Evolutionary conservation across 139 green algal genomes (phyloP), one percentile per base, ranked within the genome.

Genomic region (Klebsormidium nitens): DNA sequence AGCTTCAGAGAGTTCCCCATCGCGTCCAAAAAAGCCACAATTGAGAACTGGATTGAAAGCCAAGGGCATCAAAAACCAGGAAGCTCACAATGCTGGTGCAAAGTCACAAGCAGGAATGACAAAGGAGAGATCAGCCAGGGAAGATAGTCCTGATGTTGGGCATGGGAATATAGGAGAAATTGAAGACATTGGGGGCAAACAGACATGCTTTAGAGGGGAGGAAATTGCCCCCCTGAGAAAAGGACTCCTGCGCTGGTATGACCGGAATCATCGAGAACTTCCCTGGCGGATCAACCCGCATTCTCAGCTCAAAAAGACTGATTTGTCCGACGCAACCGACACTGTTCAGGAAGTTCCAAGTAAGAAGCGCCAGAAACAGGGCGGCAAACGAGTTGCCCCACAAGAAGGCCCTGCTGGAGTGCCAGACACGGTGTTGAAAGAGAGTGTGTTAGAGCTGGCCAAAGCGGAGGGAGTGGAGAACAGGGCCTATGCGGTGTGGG

Each of bases 231-330:
- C n/a, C n/a, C n/a, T n/a, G n/a, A n/a, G n/a, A n/a, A n/a, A n/a
- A n/a, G n/a, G n/a, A n/a, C 74, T 97, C 35, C 71, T 97, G 29
- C 36, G 58, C 5, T 97, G 92, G 92, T 98, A 98, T 78, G 93
- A 97, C 64, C 5, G 2, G 0, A 80, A 84, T 36, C 88, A 96
- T 40, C 79, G 93, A 2, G 67, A 89, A 34, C 82, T 98, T 47
- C 93, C 93, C 0, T 98, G 93, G 93, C 78, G 93, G 0, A 80
- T 85, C 35, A 93, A 91, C 62, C 66, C 83, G 4, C 74, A 89
- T 72, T 89, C 83, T 2, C 64, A 64, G 36, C 61, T 66, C 26
- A 37, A 59, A 50, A 1, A 59, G 5, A 68, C 5, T 29, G 40
- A 58, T 63, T 5, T 56, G 5, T 68, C 59, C 19, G 52, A 32